Evolutionary conservation across 306 rosid species (phyloP).

Genomic region (Casuarina cunninghamiana): DNA sequence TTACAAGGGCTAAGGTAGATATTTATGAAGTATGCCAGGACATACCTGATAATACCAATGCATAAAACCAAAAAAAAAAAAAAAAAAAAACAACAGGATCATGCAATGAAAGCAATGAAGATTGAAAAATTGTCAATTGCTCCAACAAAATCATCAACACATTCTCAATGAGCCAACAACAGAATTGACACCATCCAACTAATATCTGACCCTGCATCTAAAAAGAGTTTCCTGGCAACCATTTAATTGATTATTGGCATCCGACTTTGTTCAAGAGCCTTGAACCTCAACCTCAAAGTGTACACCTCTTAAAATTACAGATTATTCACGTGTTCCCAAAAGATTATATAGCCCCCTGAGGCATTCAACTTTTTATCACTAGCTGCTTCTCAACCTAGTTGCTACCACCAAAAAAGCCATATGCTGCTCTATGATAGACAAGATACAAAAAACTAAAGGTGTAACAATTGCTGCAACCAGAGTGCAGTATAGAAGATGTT

Average conservation of each 20-base stretch:
- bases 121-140: neutral
- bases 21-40: neutral
- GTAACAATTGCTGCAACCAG: neutral
- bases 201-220: neutral
- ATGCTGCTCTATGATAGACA: neutral
- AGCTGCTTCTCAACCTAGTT: neutral
- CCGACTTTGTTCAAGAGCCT: too few relatives aligned
- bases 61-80: neutral
- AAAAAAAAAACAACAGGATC: neutral
- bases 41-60: neutral
- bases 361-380: neutral
- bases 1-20: neutral
- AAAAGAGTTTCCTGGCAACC: neutral
- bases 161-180: neutral
- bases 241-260: neutral
- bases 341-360: neutral
- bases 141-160: neutral
- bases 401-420: neutral
- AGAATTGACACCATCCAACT: neutral
- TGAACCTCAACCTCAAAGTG: too few relatives aligned
- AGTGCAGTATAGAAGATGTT: neutral
- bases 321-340: neutral
- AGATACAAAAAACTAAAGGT: neutral
- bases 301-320: neutral
- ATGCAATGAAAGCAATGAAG: neutral